Evolutionary conservation across 2,329 filamentous ascomycete species (phyloP).

Genomic region (Blastomyces percursus): DNA sequence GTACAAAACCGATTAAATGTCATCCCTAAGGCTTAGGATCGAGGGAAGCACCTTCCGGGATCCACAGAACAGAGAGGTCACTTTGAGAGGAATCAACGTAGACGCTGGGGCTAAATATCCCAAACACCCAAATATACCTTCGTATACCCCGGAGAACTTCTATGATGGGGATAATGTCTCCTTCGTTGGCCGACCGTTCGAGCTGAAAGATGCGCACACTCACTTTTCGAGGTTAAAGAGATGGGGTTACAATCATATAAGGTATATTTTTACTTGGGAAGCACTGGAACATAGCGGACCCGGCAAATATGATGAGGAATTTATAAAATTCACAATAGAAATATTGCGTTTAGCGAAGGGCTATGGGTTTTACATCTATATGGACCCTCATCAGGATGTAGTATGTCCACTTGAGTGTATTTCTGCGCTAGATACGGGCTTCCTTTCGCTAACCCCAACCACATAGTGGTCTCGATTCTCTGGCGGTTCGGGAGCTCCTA

Average conservation of each 20-base stretch:
- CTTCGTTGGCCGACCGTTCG: constrained; percentile 78
- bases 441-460: constrained; percentile 16
- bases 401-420: constrained; percentile 32
- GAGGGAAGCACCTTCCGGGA: constrained; percentile 82
- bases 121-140: constrained; percentile 67
- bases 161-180: constrained; percentile 87
- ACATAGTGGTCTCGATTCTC: constrained; percentile 81
- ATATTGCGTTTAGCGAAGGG: constrained; percentile 71
- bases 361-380: constrained; percentile 93
- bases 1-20: constrained; percentile 43
- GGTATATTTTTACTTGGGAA: constrained; percentile 98
- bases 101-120: constrained; percentile 86
- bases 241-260: constrained; percentile 91
- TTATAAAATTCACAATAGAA: constrained; percentile 81
- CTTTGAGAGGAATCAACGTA: constrained; percentile 86
- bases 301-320: constrained; percentile 85
- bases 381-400: constrained; percentile 98
- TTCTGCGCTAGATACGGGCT: not conserved
- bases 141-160: constrained; percentile 66
- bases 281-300: constrained; percentile 91
- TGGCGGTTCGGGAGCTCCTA: constrained; percentile 86
- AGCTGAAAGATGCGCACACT: constrained; percentile 65
- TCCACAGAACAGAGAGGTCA: constrained; percentile 67
- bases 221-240: constrained; percentile 79
- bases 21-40: constrained; percentile 65